Evolutionary conservation across 495 filamentous ascomycete genomes (phyloP).

Genomic region (Saxispiralis lemnorum): DNA sequence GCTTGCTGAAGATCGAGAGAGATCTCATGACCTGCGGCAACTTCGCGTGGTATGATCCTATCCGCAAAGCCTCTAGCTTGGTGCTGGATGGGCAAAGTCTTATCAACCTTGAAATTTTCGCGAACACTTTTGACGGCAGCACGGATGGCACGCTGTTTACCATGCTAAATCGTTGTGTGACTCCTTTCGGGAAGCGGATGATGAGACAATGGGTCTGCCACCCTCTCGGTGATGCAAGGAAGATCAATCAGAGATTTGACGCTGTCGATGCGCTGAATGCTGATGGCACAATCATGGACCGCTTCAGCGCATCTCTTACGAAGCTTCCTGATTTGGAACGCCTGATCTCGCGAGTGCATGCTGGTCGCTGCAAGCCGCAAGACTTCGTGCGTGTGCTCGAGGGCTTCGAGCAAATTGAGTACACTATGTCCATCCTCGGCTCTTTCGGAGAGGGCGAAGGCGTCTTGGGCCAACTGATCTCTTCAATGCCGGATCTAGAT

Average conservation of each 20-base stretch:
- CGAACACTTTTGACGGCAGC: conserved; percentile 81
- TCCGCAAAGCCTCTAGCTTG: conserved; percentile 78
- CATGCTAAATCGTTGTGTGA: conserved; percentile 84
- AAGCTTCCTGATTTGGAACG: conserved; percentile 92
- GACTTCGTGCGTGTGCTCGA: conserved; percentile 92
- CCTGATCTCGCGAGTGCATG: conserved; percentile 86
- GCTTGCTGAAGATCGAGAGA: conserved; percentile 67
- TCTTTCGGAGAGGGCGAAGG: conserved; percentile 54
- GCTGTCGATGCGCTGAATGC: conserved; percentile 86
- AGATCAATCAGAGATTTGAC: conserved; percentile 89
- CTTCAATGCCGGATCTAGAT: conserved; percentile 67
- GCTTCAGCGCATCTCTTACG: conserved; percentile 66
- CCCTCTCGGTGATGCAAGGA: conserved; percentile 64
- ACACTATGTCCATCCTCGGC: conserved; percentile 63
- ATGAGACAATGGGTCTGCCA: conserved; percentile 98
- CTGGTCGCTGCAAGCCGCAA: conserved; percentile 65
- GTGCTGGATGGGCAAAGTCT: conserved; percentile 92
- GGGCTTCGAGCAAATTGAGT: conserved; percentile 93
- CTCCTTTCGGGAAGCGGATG: conserved; percentile 91
- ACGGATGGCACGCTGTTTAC: conserved; percentile 72
- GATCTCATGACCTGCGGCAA: conserved; percentile 79
- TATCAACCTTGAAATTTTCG: conserved; percentile 92
- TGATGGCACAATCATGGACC: conserved; percentile 56
- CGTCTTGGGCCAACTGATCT: conserved; percentile 66
- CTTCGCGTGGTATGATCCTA: conserved; percentile 83